These are phyloP conservation scores for Pythium volutum DNA, from an alignment of 352 stramenopile genomes.

Conservation along the genomic window DNA sequence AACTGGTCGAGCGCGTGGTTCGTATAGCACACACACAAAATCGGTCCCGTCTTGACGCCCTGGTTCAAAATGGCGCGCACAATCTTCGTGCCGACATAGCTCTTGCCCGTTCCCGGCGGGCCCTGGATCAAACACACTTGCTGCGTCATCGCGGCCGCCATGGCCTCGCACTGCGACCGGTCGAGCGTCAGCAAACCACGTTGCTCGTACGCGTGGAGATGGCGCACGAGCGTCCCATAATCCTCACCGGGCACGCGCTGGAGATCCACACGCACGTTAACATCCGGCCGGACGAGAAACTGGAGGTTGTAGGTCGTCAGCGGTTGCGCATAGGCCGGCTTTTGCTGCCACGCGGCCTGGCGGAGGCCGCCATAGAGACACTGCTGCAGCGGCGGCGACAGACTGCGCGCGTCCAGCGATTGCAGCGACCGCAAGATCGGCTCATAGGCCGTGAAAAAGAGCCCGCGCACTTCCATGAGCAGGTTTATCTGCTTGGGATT, in stretches of 20 bases:
- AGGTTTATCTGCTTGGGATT: conserved; percentile 17
- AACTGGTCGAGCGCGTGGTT: conserved; percentile 92
- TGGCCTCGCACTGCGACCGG: conserved; percentile 52
- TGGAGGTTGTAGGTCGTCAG: conserved; percentile 6
- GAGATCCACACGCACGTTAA: conserved; percentile 1
- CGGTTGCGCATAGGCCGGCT: conserved; percentile 9
- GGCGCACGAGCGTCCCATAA: conserved; percentile 2
- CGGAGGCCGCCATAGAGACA: conserved; percentile 33
- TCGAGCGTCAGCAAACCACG: conserved; percentile 37
- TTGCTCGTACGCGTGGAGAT: conserved; percentile 5
- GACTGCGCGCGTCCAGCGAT: conserved; percentile 16
- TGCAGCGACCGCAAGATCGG: conserved; percentile 47
- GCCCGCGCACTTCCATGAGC: conserved; percentile 48
- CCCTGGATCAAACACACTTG: conserved; percentile 80
- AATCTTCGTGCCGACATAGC: conserved; percentile 78
- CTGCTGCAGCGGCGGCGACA: conserved; percentile 32
- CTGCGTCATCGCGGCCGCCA: conserved; percentile 67
- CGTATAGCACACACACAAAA: conserved; percentile 88
- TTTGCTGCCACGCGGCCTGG: conserved; percentile 5
- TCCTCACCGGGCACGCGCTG: not conserved
- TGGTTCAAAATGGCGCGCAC: conserved; percentile 58
- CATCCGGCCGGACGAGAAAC: conserved; percentile 1
- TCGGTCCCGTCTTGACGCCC: conserved; percentile 32
- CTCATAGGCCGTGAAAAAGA: conserved; percentile 51
- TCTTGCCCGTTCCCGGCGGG: conserved; percentile 78